Base-by-base conservation (phyloP, 441 rosid species). In the Cnidoscolus chayamansa region DNA sequence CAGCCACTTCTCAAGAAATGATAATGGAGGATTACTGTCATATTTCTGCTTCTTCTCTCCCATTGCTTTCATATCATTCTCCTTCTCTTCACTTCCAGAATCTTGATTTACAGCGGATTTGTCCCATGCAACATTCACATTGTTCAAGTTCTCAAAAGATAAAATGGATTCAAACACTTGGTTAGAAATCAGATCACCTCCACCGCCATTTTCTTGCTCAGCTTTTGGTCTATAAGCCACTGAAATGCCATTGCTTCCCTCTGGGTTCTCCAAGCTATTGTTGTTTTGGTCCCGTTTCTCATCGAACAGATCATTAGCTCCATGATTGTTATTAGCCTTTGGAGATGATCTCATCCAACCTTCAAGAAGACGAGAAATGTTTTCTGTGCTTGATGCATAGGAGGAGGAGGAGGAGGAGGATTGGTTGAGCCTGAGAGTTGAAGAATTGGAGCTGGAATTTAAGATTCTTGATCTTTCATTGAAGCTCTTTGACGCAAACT, bases 311-410 rank as follows among this genome's bases (percentile, higher is more conserved):
- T 40, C 45, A 40, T 40, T 40, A 40, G 63, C 30, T 73, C 30
- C 63, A 45, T 49, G 48, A 12, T 15, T 54, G 20, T 62, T 71
- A 25, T 17, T 80, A 16, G 77, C 37, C 76, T 83, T 88, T 10
- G 97, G 87, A 10, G 97, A 84, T 63, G 98, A 78, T 77, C 87
- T 90, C 97, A 90, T 94, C 99, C 99, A 94, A 25, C 92, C 96
- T 78, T 90, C 89, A 0, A 94, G 97, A 32, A 94, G 96, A 48
- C 99, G 88, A 0, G 99, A 90, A 65, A 94, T 94, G 86, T 94
- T 94, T 73, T 89, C 97, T 0, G 99, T 86, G 81, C 98, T 92
- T 1, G 98, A 94, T 32, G 99, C 99, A 71, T 94, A 94, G 0
- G 87, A 81, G 82, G 80, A 15, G 30, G 62, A 94, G 0, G 87